Evolutionary conservation across 805 yeast species (phyloP).

Genomic region (Wickerhamiella domercqiae): DNA sequence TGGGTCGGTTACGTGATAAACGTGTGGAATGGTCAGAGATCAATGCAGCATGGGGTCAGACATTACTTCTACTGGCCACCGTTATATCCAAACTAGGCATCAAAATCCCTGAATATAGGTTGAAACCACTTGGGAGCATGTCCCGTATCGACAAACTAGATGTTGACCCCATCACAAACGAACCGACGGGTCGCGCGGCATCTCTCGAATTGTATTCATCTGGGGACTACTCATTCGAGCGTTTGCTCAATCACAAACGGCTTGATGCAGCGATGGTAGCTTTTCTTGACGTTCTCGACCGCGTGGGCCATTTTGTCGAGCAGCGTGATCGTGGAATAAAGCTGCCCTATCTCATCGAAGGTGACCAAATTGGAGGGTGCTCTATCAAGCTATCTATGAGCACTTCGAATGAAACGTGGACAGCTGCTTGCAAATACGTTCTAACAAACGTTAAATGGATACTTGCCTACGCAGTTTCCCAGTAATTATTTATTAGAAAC

Average conservation of each 20-base stretch:
- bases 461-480: conserved; percentile 38
- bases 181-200: conserved; percentile 23
- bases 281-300: conserved; percentile 43
- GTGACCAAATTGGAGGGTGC: conserved; percentile 62
- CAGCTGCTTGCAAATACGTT: conserved; percentile 70
- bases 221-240: conserved; percentile 58
- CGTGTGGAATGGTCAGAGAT: conserved; percentile 81
- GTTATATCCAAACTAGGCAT: conserved; percentile 42
- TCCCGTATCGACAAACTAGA: conserved; percentile 54
- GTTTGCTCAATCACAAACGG: conserved; percentile 56
- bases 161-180: conserved; percentile 26
- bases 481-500: not conserved
- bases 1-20: conserved; percentile 50
- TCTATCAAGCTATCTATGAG: conserved; percentile 54
- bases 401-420: conserved; percentile 66
- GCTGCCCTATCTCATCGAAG: conserved; percentile 57
- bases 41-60: conserved; percentile 82
- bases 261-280: conserved; percentile 75
- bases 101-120: conserved; percentile 40
- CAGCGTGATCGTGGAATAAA: conserved; percentile 38
- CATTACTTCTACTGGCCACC: conserved; percentile 53
- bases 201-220: conserved; percentile 45
- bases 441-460: conserved; percentile 76
- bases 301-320: conserved; percentile 32
- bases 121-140: conserved; percentile 73